phyloP scores from a whole-genome alignment of 345 rosid genomes.

The Syzygium oleosum region DNA sequence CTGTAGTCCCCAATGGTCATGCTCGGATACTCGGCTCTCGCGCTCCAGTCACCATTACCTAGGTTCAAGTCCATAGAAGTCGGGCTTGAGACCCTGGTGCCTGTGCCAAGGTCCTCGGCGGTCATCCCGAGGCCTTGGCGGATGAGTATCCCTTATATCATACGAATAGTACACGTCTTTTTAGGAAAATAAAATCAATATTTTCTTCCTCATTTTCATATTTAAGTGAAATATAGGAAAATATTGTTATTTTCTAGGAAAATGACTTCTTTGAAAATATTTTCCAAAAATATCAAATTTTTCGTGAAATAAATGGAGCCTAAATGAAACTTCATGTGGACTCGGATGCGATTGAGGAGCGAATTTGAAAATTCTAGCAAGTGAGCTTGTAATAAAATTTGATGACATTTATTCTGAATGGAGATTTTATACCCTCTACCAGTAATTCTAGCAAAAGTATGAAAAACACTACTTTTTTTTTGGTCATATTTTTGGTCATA shows the following conservation, averaged over 20 bases:
- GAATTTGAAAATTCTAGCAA: background rate
- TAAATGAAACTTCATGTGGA: background rate
- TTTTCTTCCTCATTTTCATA: too few relatives aligned
- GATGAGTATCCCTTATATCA: too few relatives aligned
- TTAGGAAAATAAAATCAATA: too few relatives aligned
- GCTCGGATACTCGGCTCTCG: background rate
- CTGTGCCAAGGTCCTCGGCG: background rate
- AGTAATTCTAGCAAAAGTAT: too few relatives aligned
- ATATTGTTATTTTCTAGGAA: too few relatives aligned
- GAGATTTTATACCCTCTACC: background rate
- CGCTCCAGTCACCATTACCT: background rate
- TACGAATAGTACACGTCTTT: background rate
- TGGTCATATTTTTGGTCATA: background rate
- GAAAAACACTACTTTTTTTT: background rate
- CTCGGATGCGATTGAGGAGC: background rate
- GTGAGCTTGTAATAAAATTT: background rate
- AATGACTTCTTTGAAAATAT: background rate
- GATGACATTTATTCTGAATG: background rate
- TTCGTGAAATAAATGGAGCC: background rate
- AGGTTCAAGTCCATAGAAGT: background rate
- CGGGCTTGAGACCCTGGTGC: fast-evolving
- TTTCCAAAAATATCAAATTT: background rate
- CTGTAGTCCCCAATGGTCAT: fast-evolving
- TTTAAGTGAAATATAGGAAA: fast-evolving
- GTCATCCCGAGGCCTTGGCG: fast-evolving